These are phyloP conservation scores for Amyloporia xantha DNA, from an alignment of 768 basidiomycete species.

Conservation along the genomic window DNA sequence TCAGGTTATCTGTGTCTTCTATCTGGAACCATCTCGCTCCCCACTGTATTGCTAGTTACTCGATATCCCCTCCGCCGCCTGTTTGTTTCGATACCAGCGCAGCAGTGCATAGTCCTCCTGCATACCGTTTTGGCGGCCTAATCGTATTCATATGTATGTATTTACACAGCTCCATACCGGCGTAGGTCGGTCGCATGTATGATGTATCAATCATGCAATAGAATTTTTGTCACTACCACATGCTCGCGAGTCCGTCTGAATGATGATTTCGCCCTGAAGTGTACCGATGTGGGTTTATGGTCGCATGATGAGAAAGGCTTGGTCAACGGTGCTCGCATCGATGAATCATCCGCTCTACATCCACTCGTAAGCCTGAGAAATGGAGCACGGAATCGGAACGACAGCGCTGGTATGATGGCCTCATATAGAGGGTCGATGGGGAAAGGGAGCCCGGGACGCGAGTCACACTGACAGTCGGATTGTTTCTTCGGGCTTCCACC, in stretches of 20 bases:
- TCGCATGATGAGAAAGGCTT: neutral
- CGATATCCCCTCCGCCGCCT: constrained; percentile 1
- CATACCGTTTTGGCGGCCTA: neutral
- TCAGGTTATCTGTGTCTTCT: neutral
- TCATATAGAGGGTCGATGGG: neutral
- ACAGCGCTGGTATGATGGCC: neutral
- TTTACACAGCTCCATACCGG: neutral
- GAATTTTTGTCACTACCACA: too few relatives aligned
- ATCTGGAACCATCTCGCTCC: neutral
- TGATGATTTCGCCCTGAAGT: too few relatives aligned
- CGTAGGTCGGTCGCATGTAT: neutral
- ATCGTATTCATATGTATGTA: constrained; percentile 8
- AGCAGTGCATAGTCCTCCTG: neutral
- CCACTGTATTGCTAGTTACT: constrained; percentile 5
- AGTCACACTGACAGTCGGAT: too few relatives aligned
- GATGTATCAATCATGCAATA: too few relatives aligned
- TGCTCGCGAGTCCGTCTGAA: too few relatives aligned
- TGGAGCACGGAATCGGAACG: neutral
- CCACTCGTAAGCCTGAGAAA: neutral
- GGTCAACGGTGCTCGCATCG: neutral
- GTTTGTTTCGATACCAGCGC: neutral
- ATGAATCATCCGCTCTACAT: neutral
- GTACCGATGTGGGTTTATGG: too few relatives aligned
- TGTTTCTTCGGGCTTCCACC: too few relatives aligned
- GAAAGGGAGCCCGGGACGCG: neutral